A percentile compares a stretch with the other conserved stretches of the same genome.
These are phyloP conservation scores for Talaromyces pinophilus DNA, from an alignment of 2,329 filamentous ascomycete genomes.

Conservation along the genomic window DNA sequence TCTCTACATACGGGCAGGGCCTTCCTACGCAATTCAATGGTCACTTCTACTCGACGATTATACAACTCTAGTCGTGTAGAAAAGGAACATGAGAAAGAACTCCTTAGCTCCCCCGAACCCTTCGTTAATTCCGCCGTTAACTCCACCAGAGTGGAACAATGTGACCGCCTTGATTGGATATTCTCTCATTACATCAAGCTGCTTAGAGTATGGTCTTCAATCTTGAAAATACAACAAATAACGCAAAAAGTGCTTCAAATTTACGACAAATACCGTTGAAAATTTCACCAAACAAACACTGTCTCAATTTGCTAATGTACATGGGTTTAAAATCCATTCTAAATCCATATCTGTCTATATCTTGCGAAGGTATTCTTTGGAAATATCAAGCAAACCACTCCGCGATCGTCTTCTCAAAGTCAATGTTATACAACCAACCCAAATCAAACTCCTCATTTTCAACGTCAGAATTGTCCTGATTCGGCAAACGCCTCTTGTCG, in stretches of 20 bases:
- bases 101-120: background rate
- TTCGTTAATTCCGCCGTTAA: slow-evolving; percentile 3
- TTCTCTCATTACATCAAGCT: background rate
- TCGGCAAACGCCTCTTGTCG: slow-evolving; percentile 18
- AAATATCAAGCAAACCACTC: slow-evolving; percentile 2
- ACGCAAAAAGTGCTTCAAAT: background rate
- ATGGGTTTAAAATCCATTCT: no score
- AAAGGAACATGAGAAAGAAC: background rate
- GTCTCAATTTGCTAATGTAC: background rate
- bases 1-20: background rate
- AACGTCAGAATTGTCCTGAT: background rate
- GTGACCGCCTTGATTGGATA: background rate
- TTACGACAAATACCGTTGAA: background rate
- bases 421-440: slow-evolving; percentile 17
- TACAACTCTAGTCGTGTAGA: background rate
- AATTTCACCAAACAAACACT: background rate
- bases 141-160: background rate
- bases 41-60: background rate
- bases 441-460: slow-evolving; percentile 16
- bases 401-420: slow-evolving; percentile 13
- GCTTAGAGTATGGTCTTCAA: background rate
- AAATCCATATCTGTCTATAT: no score
- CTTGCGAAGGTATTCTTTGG: background rate
- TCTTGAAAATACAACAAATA: background rate
- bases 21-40: background rate